Conservation (phyloP, 2,329 filamentous ascomycete species). For the Aspergillus carbonarius region DNA sequence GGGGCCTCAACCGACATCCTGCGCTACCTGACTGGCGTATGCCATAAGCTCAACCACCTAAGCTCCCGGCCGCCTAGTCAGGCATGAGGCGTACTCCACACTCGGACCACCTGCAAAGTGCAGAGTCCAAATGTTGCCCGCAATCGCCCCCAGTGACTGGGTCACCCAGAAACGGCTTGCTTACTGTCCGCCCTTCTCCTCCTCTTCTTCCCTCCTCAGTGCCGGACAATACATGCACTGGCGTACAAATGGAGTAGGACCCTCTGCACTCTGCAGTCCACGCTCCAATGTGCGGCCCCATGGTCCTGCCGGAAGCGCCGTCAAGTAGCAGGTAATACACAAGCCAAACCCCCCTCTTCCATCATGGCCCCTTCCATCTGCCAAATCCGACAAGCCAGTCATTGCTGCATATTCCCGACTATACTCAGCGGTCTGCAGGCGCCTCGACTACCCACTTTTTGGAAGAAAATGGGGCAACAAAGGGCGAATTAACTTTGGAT, state of each 20-base stretch:
- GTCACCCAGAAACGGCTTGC: slow-evolving; percentile 6
- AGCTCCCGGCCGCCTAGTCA: slow-evolving; percentile 27
- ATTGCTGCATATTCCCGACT: slow-evolving; percentile 19
- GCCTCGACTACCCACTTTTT: slow-evolving; percentile 1
- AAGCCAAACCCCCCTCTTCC: slow-evolving; percentile 3
- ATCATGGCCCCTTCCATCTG: slow-evolving; percentile 3
- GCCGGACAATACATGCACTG: slow-evolving; percentile 19
- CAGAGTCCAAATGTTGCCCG: slow-evolving; percentile 18
- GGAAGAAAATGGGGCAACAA: background rate
- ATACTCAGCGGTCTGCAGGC: slow-evolving; percentile 17
- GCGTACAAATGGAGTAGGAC: slow-evolving; percentile 21
- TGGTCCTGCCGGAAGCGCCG: slow-evolving; percentile 2
- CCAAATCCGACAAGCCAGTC: slow-evolving; percentile 13
- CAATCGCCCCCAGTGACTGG: slow-evolving; percentile 12
- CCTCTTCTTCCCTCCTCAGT: background rate
- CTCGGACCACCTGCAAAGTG: slow-evolving; percentile 20
- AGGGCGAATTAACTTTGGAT: background rate
- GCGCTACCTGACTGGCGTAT: slow-evolving; percentile 23
- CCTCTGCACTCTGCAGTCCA: slow-evolving; percentile 17
- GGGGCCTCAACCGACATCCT: slow-evolving; percentile 17
- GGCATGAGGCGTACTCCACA: slow-evolving; percentile 26
- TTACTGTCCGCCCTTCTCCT: slow-evolving; percentile 4
- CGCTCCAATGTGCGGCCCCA: slow-evolving; percentile 11
- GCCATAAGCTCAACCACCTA: slow-evolving; percentile 27
- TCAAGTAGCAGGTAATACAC: slow-evolving; percentile 12